Conservation (phyloP, 306 rosid species). For the Nissolia schottii region DNA sequence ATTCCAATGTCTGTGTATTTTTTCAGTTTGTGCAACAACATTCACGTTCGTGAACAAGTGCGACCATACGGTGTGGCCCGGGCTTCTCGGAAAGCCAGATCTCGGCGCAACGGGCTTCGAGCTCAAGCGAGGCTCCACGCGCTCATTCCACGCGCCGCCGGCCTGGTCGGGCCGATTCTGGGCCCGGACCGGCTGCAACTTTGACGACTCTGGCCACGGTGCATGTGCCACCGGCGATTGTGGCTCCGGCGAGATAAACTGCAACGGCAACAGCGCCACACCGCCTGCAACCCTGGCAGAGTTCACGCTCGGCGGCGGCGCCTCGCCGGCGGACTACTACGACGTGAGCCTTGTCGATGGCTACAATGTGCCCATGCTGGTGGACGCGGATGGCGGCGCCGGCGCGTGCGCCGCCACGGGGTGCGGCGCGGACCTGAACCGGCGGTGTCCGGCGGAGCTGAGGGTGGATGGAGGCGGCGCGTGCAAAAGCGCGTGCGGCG, state of each 20-base stretch:
- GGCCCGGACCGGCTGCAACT: conserved; percentile 73
- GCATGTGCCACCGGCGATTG: conserved; percentile 75
- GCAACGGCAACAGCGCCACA: conserved; percentile 72
- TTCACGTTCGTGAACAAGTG: conserved; percentile 82
- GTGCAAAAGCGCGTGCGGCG: conserved; percentile 81
- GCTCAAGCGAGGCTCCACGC: conserved; percentile 45
- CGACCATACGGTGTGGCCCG: conserved; percentile 87
- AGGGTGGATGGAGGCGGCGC: conserved; percentile 61
- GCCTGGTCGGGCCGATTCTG: conserved; percentile 95
- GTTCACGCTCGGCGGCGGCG: conserved; percentile 56
- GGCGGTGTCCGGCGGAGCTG: conserved; percentile 67
- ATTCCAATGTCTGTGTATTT: neutral
- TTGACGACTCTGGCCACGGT: conserved; percentile 48
- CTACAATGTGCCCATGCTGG: conserved; percentile 69
- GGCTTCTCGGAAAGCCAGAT: conserved; percentile 66
- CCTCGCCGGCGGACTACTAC: conserved; percentile 60
- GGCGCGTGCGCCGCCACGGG: conserved; percentile 70
- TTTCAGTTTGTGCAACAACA: conserved; percentile 45
- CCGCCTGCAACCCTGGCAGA: conserved; percentile 88
- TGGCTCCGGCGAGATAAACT: conserved; percentile 56
- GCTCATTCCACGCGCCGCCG: conserved; percentile 52
- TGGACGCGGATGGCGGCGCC: conserved; percentile 55
- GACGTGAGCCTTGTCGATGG: conserved; percentile 96
- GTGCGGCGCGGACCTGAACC: conserved; percentile 57
- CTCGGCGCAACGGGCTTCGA: conserved; percentile 76